Percentiles rank a stretch among this genome's conserved stretches.
phyloP scores from a whole-genome alignment of 1,284 basidiomycete species.

The Athelia sp. region DNA sequence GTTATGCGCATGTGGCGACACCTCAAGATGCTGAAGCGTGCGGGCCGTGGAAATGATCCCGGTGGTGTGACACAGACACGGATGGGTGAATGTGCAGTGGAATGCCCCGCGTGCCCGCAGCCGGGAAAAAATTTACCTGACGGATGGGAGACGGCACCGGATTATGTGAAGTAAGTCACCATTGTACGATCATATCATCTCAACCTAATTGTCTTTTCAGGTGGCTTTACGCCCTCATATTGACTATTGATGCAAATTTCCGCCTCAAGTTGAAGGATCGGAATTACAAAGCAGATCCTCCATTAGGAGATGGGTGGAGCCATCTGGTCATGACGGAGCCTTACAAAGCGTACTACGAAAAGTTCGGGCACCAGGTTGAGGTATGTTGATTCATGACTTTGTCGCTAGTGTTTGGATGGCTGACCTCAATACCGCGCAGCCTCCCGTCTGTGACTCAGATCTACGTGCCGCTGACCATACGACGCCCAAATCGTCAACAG shows the following conservation, averaged over 20 bases:
- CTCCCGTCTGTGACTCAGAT: not conserved
- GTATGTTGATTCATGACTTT: not conserved
- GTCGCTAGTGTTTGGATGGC: slow-evolving; percentile 1
- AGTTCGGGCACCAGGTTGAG: not conserved
- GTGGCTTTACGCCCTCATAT: not conserved
- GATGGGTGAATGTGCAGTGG: not conserved
- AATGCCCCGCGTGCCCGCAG: not conserved
- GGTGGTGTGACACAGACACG: not conserved
- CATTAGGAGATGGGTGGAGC: not conserved
- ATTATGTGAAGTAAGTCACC: not conserved
- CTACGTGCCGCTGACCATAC: slow-evolving; percentile 2
- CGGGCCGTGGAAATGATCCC: not conserved
- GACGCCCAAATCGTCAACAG: too few species aligned
- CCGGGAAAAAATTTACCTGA: not conserved
- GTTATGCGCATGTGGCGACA: not conserved
- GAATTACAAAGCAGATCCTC: not conserved
- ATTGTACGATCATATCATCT: not conserved
- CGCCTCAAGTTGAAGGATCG: slow-evolving; percentile 2
- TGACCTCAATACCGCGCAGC: slow-evolving; percentile 5
- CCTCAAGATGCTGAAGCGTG: not conserved
- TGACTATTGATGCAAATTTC: not conserved
- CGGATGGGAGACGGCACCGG: not conserved
- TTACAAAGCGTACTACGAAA: not conserved
- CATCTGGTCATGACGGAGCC: not conserved
- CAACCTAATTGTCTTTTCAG: not conserved